Evolutionary conservation across 2,329 filamentous ascomycete genomes (phyloP), one percentile per base, ranked within the genome.

Genomic region (Talaromyces marneffei): DNA sequence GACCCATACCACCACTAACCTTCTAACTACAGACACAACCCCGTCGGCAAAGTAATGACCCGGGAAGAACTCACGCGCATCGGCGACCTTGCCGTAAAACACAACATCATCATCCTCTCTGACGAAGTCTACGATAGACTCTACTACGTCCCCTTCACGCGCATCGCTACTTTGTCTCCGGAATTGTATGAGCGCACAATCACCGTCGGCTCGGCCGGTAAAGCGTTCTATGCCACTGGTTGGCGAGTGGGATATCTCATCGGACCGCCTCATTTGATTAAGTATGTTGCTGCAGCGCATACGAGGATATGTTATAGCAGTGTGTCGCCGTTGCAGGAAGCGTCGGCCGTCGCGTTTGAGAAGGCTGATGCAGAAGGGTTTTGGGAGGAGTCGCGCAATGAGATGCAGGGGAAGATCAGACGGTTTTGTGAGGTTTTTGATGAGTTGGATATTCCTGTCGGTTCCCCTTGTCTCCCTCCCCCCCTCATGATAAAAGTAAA

Each of bases 161-260:
- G 94, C 68, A 88, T 97, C 60, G 91, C 91, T 25, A 97, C 92
- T 0, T 80, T 99, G 18, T 96, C 91, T 0, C 92, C 92, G 0
- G 92, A 97, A 74, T 86, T 97, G 57, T 92, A 92, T 68, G 85
- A 85, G 62, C 83, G 96, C 66, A 97, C 94, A 4, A 78, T 99
- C 54, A 97, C 94, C 0, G 94, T 99, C 31, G 94, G 94, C 20
- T 96, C 92, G 0, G 94, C 92, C 1, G 94, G 94, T 69, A 99
- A 99, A 83, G 95, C 94, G 80, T 99, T 99, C 77, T 97, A 97
- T 72, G 91, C 91, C 61, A 99, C 94, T 0, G 94, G 94, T 53
- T 99, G 94, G 94, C 87, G 94, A 62, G 92, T 97, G 67, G 90
- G 94, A 60, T 99, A 93, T 87, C 81, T 99, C 39, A 94, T 97